Evolutionary conservation across 768 basidiomycete species (phyloP).

Genomic region (Amanita inopinata): DNA sequence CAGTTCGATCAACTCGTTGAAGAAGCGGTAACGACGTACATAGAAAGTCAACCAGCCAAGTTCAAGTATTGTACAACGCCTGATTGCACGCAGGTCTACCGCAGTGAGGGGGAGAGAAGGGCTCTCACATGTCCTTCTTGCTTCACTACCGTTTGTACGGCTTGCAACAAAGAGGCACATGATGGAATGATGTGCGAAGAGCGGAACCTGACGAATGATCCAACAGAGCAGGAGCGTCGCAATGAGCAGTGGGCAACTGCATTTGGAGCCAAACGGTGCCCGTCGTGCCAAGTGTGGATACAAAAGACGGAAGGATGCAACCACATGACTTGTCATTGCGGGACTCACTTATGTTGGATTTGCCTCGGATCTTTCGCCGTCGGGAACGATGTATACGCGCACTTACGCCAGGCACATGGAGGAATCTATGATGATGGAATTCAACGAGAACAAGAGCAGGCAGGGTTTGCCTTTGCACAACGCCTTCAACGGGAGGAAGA

Average conservation of each 20-base stretch:
- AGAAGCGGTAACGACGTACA: constrained; percentile 34
- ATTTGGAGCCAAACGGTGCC: constrained; percentile 37
- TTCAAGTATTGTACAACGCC: constrained; percentile 47
- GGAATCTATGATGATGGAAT: neutral
- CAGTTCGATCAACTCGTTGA: constrained; percentile 35
- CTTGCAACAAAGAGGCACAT: constrained; percentile 41
- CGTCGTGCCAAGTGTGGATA: constrained; percentile 33
- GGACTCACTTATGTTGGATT: constrained; percentile 45
- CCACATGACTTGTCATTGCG: constrained; percentile 43
- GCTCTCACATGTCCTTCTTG: constrained; percentile 44
- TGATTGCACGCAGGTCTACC: constrained; percentile 43
- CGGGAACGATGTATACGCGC: constrained; percentile 17
- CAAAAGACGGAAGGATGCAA: constrained; percentile 48
- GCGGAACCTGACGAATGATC: constrained; percentile 20
- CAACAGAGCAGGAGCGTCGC: constrained; percentile 31
- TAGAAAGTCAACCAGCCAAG: constrained; percentile 33
- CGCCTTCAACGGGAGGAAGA: constrained; percentile 2
- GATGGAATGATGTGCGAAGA: constrained; percentile 43
- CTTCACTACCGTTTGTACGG: constrained; percentile 35
- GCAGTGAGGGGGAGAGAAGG: constrained; percentile 10
- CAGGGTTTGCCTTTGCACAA: neutral
- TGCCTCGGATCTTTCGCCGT: constrained; percentile 34
- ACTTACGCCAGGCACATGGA: constrained; percentile 21
- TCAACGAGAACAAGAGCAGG: neutral
- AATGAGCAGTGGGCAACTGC: constrained; percentile 30